Percentiles rank a stretch among this genome's conserved stretches.
These are phyloP conservation scores for Blepharisma japonicum DNA, from an alignment of 73 alveolate species.

Conservation along the genomic window DNA sequence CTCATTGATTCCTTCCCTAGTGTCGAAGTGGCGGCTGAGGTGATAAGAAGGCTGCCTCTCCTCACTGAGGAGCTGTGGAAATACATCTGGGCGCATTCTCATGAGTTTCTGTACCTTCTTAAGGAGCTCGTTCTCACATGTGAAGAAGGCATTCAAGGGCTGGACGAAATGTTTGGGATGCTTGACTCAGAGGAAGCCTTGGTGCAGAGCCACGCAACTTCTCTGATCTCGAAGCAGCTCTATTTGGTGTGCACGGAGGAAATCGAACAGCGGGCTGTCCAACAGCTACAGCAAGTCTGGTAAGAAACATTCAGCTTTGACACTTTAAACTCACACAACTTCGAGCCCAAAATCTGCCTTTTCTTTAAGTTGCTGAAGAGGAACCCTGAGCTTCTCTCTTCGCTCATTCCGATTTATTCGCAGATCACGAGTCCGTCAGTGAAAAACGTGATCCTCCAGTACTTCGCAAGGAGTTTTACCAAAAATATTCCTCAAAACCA, in stretches of 20 bases:
- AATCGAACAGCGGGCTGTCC: background rate
- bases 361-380: slow-evolving; percentile 8
- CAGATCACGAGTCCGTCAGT: background rate
- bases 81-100: slow-evolving; percentile 15
- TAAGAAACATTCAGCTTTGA: slow-evolving; percentile 5
- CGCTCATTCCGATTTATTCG: background rate
- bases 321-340: background rate
- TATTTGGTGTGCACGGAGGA: slow-evolving; percentile 2
- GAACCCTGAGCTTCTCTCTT: background rate
- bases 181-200: background rate
- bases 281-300: background rate
- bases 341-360: background rate
- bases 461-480: background rate
- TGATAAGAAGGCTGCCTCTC: slow-evolving; percentile 20
- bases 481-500: slow-evolving; percentile 17
- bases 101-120: background rate
- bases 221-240: slow-evolving; percentile 18
- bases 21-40: slow-evolving; percentile 29
- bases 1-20: slow-evolving; percentile 7
- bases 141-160: slow-evolving; percentile 19
- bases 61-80: slow-evolving; percentile 25
- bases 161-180: slow-evolving; percentile 12
- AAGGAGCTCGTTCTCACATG: slow-evolving; percentile 6
- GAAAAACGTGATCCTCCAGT: background rate
- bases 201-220: slow-evolving; percentile 9